These are phyloP conservation scores for Solanum tarapatanum DNA, from an alignment of 257 asterid species.

Conservation along the genomic window DNA sequence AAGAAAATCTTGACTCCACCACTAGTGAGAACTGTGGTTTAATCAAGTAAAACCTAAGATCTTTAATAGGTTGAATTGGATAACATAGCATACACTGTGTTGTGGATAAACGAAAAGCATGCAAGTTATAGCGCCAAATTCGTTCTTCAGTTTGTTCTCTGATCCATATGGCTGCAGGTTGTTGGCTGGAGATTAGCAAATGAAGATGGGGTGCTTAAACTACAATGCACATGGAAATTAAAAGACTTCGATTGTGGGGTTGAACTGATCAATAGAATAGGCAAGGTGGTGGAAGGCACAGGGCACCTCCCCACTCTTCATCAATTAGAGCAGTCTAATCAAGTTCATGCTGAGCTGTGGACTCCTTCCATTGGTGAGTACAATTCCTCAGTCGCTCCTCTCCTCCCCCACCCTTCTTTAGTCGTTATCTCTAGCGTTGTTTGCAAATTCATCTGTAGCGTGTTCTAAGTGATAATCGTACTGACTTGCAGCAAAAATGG, in stretches of 20 bases:
- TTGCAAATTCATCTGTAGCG: neutral
- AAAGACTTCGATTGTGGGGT: slow-evolving; percentile 55
- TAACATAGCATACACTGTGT: neutral
- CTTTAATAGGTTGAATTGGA: neutral
- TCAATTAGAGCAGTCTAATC: slow-evolving; percentile 51
- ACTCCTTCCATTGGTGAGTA: slow-evolving; percentile 58
- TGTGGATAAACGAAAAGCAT: neutral
- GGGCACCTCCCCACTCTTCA: slow-evolving; percentile 54
- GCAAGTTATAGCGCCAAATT: neutral
- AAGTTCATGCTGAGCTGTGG: slow-evolving; percentile 56
- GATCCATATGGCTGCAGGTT: slow-evolving; percentile 26
- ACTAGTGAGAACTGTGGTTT: neutral
- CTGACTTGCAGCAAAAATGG: neutral
- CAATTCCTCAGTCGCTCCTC: neutral
- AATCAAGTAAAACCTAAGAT: neutral
- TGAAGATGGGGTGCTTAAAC: slow-evolving; percentile 43
- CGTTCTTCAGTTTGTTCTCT: neutral
- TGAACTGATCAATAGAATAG: slow-evolving; percentile 57
- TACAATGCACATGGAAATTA: slow-evolving; percentile 70
- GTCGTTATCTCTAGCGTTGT: neutral
- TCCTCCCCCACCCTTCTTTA: neutral
- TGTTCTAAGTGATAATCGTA: neutral
- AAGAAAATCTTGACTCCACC: neutral
- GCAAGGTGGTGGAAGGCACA: slow-evolving; percentile 33
- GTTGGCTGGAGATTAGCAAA: slow-evolving; percentile 69